Conservation (phyloP, 192 early-diverging fungal genomes). For the Coemansia sp. region DNA sequence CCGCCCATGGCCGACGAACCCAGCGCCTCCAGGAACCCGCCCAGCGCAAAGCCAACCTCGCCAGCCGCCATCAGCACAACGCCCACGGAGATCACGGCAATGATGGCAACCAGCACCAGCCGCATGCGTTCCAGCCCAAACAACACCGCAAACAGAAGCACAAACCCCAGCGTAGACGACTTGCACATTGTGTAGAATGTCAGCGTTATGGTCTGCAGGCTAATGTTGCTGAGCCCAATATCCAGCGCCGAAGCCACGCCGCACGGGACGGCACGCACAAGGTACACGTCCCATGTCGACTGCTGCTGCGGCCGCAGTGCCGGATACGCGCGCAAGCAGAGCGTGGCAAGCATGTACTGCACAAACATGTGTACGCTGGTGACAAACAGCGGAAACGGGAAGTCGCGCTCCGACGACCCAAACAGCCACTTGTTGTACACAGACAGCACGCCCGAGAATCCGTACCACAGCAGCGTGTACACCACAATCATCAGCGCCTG, state of each 20-base stretch:
- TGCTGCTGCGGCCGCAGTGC: conserved; percentile 59
- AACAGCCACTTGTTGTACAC: conserved; percentile 97
- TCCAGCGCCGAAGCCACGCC: conserved; percentile 87
- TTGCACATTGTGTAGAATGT: conserved; percentile 93
- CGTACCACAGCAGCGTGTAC: conserved; percentile 61
- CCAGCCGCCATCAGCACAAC: conserved; percentile 85
- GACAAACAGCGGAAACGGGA: conserved; percentile 85
- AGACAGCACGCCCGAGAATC: conserved; percentile 69
- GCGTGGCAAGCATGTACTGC: conserved; percentile 68
- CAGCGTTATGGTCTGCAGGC: conserved; percentile 83
- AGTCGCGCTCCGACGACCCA: conserved; percentile 75
- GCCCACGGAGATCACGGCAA: conserved; percentile 77
- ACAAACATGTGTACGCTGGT: conserved; percentile 83
- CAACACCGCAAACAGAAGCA: conserved; percentile 88
- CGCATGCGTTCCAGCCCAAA: conserved; percentile 83
- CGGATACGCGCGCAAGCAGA: conserved; percentile 63
- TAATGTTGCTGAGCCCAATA: conserved; percentile 87
- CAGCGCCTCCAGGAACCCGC: conserved; percentile 79
- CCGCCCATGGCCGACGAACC: conserved; percentile 79
- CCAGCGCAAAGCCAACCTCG: conserved; percentile 77
- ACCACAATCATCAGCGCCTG: conserved; percentile 40
- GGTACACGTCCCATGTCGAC: conserved; percentile 60
- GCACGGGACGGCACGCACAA: conserved; percentile 80
- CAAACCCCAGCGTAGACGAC: conserved; percentile 71
- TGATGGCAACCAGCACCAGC: conserved; percentile 68